These are phyloP conservation scores for Brettanomyces sp. DNA, from an alignment of 805 yeast genomes.

Conservation along the genomic window DNA sequence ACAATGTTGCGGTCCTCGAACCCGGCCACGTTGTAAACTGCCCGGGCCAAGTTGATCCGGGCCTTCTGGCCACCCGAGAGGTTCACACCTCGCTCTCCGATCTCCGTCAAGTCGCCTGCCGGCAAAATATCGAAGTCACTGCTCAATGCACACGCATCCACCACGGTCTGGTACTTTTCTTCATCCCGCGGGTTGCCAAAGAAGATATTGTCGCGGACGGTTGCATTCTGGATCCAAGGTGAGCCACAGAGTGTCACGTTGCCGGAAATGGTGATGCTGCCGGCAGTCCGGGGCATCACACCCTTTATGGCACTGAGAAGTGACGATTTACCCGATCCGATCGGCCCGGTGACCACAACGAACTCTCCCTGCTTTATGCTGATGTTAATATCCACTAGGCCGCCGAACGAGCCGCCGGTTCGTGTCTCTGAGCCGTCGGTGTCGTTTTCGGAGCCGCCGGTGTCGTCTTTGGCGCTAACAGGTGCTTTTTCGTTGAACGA, in stretches of 20 bases:
- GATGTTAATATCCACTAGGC: conserved; percentile 44
- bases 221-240: conserved; percentile 84
- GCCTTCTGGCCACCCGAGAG: conserved; percentile 87
- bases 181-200: conserved; percentile 49
- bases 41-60: conserved; percentile 68
- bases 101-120: conserved; percentile 70
- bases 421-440: background rate
- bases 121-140: conserved; percentile 60
- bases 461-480: too few species aligned
- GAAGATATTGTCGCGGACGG: conserved; percentile 63
- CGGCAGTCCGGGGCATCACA: conserved; percentile 46
- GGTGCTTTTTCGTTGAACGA: too few species aligned
- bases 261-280: conserved; percentile 47
- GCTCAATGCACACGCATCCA: conserved; percentile 57
- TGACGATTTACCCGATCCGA: conserved; percentile 79
- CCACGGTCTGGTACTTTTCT: conserved; percentile 39
- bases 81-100: conserved; percentile 81
- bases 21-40: conserved; percentile 39
- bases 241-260: conserved; percentile 32
- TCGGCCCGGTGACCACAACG: conserved; percentile 64
- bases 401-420: conserved; percentile 8
- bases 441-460: too few species aligned
- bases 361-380: conserved; percentile 55
- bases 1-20: conserved; percentile 51
- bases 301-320: conserved; percentile 64